These are phyloP conservation scores for Coemansia sp. DNA, from an alignment of 192 early-diverging fungal genomes.

Conservation along the genomic window DNA sequence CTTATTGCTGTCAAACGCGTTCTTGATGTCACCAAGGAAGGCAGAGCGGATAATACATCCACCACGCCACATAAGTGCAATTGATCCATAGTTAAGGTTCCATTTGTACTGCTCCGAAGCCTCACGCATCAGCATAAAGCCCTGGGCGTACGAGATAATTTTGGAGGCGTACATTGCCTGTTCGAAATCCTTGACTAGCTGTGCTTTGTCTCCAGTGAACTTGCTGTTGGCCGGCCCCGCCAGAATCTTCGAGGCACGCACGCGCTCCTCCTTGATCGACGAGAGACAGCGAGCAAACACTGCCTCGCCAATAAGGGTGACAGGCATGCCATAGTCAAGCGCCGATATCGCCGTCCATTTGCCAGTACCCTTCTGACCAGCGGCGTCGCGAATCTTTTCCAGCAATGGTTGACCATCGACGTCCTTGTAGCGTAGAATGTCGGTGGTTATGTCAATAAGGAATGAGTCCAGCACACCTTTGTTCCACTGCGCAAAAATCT, in stretches of 20 bases:
- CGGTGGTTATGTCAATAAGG: constrained; percentile 93
- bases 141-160: constrained; percentile 98
- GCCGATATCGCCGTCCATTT: constrained; percentile 98
- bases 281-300: constrained; percentile 97
- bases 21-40: constrained; percentile 97
- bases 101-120: constrained; percentile 88
- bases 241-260: constrained; percentile 83
- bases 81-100: constrained; percentile 96
- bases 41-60: constrained; percentile 98
- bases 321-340: constrained; percentile 92
- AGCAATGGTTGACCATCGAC: constrained; percentile 82
- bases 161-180: constrained; percentile 97
- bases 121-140: constrained; percentile 98
- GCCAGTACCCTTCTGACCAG: constrained; percentile 97
- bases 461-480: constrained; percentile 95
- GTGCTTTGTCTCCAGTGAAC: constrained; percentile 84
- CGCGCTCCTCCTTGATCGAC: constrained; percentile 94
- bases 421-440: constrained; percentile 94
- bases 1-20: constrained; percentile 87
- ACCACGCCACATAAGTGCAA: constrained; percentile 99
- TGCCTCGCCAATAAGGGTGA: constrained; percentile 97
- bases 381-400: constrained; percentile 93
- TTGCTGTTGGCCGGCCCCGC: constrained; percentile 64
- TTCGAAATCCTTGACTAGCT: constrained; percentile 85
- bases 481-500: constrained; percentile 93